Evolutionary conservation across 257 asterid genomes (phyloP), one percentile per base, ranked within the genome.

Genomic region (Ajuga chamaepitys): DNA sequence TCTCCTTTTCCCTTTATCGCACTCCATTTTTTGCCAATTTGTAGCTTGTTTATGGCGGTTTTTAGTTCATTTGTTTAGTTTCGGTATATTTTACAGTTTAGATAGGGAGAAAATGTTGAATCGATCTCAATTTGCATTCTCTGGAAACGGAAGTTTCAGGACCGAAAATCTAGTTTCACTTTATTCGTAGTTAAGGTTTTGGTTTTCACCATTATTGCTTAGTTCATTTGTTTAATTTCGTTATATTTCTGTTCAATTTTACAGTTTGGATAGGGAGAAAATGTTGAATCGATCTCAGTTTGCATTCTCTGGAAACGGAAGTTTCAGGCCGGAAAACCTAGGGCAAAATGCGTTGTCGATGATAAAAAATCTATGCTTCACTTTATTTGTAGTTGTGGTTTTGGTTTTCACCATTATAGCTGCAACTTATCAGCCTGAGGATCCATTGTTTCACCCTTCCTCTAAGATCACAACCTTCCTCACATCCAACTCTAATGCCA

Each of bases 381-480:
- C 85, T 40, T 20, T 93, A 18, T 86, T 89, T 67, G 99, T 93
- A 8, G 62, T 88, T 58, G 97, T 83, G 58, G 97, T 93, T 26
- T 74, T 93, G 74, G 74, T 93, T 64, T 89, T 93, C 73, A 89
- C 96, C 34, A 70, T 93, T 56, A 89, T 93, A 54, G 99, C 96
- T 45, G 95, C 96, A 1, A 93, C 96, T 24, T 93, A 89, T 68
- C 82, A 93, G 65, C 99, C 99, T 2, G 96, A 87, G 70, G 98
- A 92, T 69, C 98, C 97, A 3, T 28, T 92, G 58, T 92, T 92
- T 56, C 95, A 81, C 74, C 96, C 98, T 67, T 89, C 99, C 9
- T 65, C 96, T 2, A 92, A 85, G 77, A 85, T 89, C 73, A 87
- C 95, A 4, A 83, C 47, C 45, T 89, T 92, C 75, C 86, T 92